phyloP scores from a whole-genome alignment of 108 stramenopile genomes.

The Pseudonitzschia multiseries region DNA sequence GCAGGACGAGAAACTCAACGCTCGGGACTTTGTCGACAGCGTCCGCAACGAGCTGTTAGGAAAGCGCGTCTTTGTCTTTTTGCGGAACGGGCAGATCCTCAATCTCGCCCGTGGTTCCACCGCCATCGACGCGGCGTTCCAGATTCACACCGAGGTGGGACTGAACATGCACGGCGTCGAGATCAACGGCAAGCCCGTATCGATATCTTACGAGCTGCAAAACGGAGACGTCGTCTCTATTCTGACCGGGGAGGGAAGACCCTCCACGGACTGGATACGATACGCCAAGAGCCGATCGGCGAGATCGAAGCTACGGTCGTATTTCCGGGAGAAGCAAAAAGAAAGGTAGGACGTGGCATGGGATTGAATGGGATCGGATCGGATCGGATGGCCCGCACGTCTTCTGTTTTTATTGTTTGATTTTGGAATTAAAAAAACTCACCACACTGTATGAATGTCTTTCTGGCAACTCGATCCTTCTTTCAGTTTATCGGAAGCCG shows the following conservation, averaged over 20 bases:
- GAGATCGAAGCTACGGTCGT: slow-evolving; percentile 78
- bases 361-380: background rate
- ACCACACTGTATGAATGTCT: background rate
- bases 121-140: slow-evolving; percentile 90
- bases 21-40: slow-evolving; percentile 85
- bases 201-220: slow-evolving; percentile 78
- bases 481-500: slow-evolving; percentile 52
- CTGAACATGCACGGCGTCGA: slow-evolving; percentile 83
- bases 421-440: background rate
- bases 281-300: slow-evolving; percentile 84
- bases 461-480: too few relatives aligned
- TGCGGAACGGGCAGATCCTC: slow-evolving; percentile 87
- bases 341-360: slow-evolving; percentile 36
- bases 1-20: slow-evolving; percentile 77
- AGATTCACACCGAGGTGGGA: slow-evolving; percentile 90
- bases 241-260: slow-evolving; percentile 72
- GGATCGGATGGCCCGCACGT: too few relatives aligned
- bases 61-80: slow-evolving; percentile 90
- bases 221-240: slow-evolving; percentile 92
- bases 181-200: slow-evolving; percentile 86
- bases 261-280: slow-evolving; percentile 81
- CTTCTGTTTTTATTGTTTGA: background rate
- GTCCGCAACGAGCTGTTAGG: slow-evolving; percentile 85
- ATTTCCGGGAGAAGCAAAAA: slow-evolving; percentile 77
- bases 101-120: slow-evolving; percentile 88